Evolutionary conservation across 106 monocot genomes (phyloP).

Genomic region (Platanthera zijinensis): DNA sequence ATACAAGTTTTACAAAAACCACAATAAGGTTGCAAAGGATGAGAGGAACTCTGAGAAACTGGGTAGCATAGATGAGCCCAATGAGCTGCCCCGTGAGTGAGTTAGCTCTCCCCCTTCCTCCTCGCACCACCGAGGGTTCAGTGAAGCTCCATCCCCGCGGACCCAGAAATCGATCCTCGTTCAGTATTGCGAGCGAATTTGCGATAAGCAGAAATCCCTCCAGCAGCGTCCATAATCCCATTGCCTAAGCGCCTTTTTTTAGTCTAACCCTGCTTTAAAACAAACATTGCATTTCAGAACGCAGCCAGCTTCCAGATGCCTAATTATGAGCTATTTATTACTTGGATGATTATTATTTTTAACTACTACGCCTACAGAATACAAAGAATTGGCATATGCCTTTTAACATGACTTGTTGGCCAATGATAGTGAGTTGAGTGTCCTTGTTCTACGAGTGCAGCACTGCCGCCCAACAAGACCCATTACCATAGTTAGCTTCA

Average conservation of each 20-base stretch:
- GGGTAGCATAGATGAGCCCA: slow-evolving; percentile 23
- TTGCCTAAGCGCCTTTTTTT: neutral
- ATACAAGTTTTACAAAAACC: neutral
- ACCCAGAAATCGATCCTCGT: slow-evolving; percentile 27
- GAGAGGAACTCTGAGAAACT: slow-evolving; percentile 22
- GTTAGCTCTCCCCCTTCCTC: slow-evolving; percentile 10
- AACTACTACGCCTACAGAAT: no score
- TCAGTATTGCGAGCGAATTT: slow-evolving; percentile 27
- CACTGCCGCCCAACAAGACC: no score
- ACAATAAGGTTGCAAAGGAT: slow-evolving; percentile 10
- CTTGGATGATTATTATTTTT: no score
- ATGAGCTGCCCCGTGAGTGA: slow-evolving; percentile 25
- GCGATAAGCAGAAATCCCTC: slow-evolving; percentile 14
- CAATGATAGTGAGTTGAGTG: no score
- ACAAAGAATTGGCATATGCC: no score
- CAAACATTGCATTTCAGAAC: neutral
- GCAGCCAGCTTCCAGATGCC: neutral
- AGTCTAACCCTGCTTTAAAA: neutral
- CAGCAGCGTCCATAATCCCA: slow-evolving; percentile 15
- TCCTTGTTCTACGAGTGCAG: no score
- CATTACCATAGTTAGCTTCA: no score
- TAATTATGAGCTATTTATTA: neutral
- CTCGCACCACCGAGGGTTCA: slow-evolving; percentile 13
- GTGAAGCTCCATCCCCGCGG: slow-evolving; percentile 29
- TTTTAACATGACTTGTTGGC: no score